Base-by-base conservation (phyloP, 768 basidiomycete genomes). In the Hygrocybe coccinea region DNA sequence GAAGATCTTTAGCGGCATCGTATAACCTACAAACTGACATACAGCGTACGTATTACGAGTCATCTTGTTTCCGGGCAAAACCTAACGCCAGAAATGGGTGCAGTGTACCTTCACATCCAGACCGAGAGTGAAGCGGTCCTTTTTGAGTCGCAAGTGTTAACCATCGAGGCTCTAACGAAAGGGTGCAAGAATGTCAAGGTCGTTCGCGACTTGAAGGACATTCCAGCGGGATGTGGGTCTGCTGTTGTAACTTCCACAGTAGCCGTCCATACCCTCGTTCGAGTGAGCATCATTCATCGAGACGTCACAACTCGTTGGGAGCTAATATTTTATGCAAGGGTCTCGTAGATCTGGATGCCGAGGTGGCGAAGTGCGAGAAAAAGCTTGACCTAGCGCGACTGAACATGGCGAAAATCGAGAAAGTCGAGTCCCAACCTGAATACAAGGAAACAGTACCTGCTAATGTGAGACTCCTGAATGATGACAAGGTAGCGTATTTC, bases 331-430 rank as follows among this genome's bases (percentile, higher is more conserved):
- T 45, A 10, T 49, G 14, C 61, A 97, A n/a, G 93, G 93, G 95
- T 22, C 83, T 95, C 39, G 86, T 99, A 15, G 88, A 98, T 71
- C 73, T 95, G 5, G 86, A 91, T 45, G 83, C 81, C 2, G 95
- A 98, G 71, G 88, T 97, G 44, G 75, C 80, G 38, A 97, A 95
- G 70, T 85, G 87, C 58, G 84, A 91, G 65, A 97, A 97, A 82
- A 97, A 95, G 71, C 79, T 90, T 2, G 82, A 86, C 37, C 73
- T 93, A 9, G 85, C 83, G 2, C 75, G 78, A 51, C 59, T 89
- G 50, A 86, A 82, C 60, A 72, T 89, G 41, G 82, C 86, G 52
- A 97, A 97, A 76, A 73, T 95, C 36, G 61, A 73, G 56, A 95
- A 93, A 69, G 67, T 84, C 15, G 81, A 86, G 58, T 75, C 79